Percentiles rank a stretch among this genome's conserved stretches.
phyloP scores from a whole-genome alignment of 1,284 basidiomycete genomes.

The Inonotus hispidus region DNA sequence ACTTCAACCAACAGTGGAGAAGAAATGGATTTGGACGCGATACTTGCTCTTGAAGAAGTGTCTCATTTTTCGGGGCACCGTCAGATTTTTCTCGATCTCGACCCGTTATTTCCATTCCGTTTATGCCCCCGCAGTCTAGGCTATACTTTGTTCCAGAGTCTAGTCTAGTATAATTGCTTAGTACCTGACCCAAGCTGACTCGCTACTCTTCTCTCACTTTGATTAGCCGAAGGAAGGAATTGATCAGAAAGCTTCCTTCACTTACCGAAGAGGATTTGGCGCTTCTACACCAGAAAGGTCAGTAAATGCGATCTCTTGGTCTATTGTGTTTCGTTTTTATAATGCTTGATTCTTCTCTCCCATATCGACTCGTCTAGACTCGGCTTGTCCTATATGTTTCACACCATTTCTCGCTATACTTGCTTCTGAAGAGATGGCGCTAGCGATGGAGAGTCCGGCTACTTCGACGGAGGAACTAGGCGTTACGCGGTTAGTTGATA shows the following conservation, averaged over 20 bases:
- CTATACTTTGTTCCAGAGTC: background rate
- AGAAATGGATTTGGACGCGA: too few relatives aligned
- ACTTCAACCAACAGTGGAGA: too few relatives aligned
- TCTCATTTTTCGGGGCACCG: too few relatives aligned
- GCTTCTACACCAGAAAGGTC: constrained; percentile 34
- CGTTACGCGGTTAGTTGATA: constrained; percentile 51
- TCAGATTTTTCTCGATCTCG: too few relatives aligned
- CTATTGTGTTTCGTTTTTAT: background rate
- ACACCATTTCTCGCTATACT: constrained; percentile 56
- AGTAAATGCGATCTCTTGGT: constrained; percentile 14
- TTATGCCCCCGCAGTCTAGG: background rate
- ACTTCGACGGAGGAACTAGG: constrained; percentile 61
- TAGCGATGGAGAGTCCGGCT: constrained; percentile 70
- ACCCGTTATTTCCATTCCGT: constrained; percentile 24
- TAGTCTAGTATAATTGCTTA: too few relatives aligned
- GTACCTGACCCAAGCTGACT: background rate
- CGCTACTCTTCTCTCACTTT: background rate
- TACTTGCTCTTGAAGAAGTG: too few relatives aligned
- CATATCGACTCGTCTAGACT: constrained; percentile 37
- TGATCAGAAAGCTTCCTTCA: constrained; percentile 36
- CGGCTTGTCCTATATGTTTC: constrained; percentile 65
- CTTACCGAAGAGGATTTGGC: constrained; percentile 39
- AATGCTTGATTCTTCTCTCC: too few relatives aligned
- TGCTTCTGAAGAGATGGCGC: constrained; percentile 66
- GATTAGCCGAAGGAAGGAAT: constrained; percentile 29